phyloP scores from a whole-genome alignment of 2,329 filamentous ascomycete genomes.

The Parasarocladium wereldwijsianum region DNA sequence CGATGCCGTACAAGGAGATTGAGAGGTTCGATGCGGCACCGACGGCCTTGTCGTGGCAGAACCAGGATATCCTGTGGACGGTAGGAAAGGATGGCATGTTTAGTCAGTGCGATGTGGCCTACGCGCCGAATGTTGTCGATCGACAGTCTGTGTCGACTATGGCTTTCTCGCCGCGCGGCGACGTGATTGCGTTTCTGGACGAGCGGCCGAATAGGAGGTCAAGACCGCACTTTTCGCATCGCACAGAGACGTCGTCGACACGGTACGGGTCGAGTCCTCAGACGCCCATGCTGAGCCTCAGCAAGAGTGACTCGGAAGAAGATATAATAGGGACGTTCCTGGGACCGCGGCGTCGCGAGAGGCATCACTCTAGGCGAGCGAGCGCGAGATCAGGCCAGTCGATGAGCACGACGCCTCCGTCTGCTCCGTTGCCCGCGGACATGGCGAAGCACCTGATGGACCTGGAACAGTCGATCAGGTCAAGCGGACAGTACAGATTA shows the following conservation, averaged over 20 bases:
- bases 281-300: slow-evolving; percentile 39
- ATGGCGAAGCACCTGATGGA: slow-evolving; percentile 28
- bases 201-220: slow-evolving; percentile 33
- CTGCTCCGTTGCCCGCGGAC: slow-evolving; percentile 18
- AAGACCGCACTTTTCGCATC: slow-evolving; percentile 22
- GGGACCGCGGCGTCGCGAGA: slow-evolving; percentile 24
- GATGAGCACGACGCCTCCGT: slow-evolving; percentile 40
- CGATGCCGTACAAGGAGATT: slow-evolving; percentile 52
- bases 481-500: slow-evolving; percentile 41
- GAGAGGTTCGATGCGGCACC: slow-evolving; percentile 44
- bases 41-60: slow-evolving; percentile 45
- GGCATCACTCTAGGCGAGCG: slow-evolving; percentile 12
- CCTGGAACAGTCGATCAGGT: slow-evolving; percentile 42
- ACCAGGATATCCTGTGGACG: slow-evolving; percentile 52
- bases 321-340: slow-evolving; percentile 45
- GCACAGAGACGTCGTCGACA: slow-evolving; percentile 16
- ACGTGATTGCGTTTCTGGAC: slow-evolving; percentile 47
- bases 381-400: slow-evolving; percentile 26
- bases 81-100: slow-evolving; percentile 48
- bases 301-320: slow-evolving; percentile 47
- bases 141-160: slow-evolving; percentile 45
- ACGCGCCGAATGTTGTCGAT: slow-evolving; percentile 47
- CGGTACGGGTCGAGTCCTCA: slow-evolving; percentile 34
- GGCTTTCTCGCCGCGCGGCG: slow-evolving; percentile 43
- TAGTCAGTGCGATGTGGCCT: slow-evolving; percentile 50